Evolutionary conservation across 2,329 filamentous ascomycete species (phyloP), one percentile per base, ranked within the genome.

Genomic region (Lachnellula cervina): DNA sequence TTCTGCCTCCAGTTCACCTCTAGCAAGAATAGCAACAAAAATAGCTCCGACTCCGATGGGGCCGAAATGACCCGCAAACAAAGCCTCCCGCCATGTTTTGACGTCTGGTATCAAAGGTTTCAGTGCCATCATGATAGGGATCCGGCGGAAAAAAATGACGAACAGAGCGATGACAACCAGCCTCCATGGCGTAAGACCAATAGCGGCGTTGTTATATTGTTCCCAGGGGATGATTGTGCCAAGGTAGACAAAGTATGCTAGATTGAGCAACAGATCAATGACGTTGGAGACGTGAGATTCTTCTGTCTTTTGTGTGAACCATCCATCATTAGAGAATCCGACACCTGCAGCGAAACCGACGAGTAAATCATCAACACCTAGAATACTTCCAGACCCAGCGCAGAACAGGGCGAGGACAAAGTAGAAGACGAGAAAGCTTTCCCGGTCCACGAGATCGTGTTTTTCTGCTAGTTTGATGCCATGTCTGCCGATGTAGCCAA

Each of bases 261-360:
- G 82, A 73, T 99, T 99, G 76, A 99, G 86, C 59, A 99, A 77
- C 71, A 99, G 74, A 77, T 99, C 94, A 68, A 99, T 99, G 70
- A 99, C 94, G 83, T 99, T 97, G 71, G 93, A 97, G 9, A 99
- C 94, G 71, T 97, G 94, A 0, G 94, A 93, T 72, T 99, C 94
- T 70, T 99, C 94, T 0, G 94, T 99, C 78, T 97, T 97, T 69
- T 97, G 89, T 16, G 89, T 89, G 67, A 99, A 99, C 94, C 94
- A 99, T 62, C 94, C 94, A 69, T 99, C 94, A 72, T 99, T 99
- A 65, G 92, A 97, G 77, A 99, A 99, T 53, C 94, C 94, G n/a
- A 99, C 94, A 56, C 94, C 94, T 54, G 89, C 90, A 14, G 93
- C 87, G 68, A 99, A 99, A 40, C 94, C 94, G 40, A 99, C 90